Conservation (phyloP, 179 eudicot genomes). For the Beta lomatogona region DNA sequence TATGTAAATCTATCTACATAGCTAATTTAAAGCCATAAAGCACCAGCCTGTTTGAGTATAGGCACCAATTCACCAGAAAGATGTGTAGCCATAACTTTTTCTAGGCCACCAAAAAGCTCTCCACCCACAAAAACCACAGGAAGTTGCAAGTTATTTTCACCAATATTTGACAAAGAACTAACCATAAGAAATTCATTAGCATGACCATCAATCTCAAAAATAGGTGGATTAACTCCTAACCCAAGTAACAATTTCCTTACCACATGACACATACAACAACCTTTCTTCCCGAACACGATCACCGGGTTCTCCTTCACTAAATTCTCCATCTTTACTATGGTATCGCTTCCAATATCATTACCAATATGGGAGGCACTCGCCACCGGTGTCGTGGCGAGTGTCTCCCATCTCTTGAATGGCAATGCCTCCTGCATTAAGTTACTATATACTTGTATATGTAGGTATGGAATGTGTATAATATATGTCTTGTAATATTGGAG, state of each 20-base stretch:
- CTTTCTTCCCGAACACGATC: constrained; percentile 59
- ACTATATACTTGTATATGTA: background rate
- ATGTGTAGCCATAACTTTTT: constrained; percentile 73
- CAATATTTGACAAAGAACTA: constrained; percentile 28
- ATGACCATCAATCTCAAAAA: constrained; percentile 50
- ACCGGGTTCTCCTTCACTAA: constrained; percentile 60
- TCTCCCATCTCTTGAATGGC: constrained; percentile 42
- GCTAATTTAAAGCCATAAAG: constrained; percentile 66
- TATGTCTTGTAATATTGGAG: background rate
- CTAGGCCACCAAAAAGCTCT: constrained; percentile 68
- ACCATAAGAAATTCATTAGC: constrained; percentile 40
- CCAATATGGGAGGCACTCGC: background rate
- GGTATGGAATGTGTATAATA: too few species aligned
- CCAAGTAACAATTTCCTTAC: constrained; percentile 60
- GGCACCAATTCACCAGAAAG: constrained; percentile 89
- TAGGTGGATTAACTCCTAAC: constrained; percentile 69
- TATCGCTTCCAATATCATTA: background rate
- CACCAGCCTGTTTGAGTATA: constrained; percentile 68
- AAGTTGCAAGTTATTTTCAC: constrained; percentile 34
- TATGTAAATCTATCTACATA: background rate
- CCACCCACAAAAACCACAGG: constrained; percentile 86
- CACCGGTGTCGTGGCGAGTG: constrained; percentile 15
- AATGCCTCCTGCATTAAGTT: constrained; percentile 38
- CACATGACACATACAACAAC: constrained; percentile 92
- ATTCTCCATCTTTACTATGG: background rate